Base-by-base conservation (phyloP, 2,329 filamentous ascomycete genomes). In the Hypoxylon sp. region DNA sequence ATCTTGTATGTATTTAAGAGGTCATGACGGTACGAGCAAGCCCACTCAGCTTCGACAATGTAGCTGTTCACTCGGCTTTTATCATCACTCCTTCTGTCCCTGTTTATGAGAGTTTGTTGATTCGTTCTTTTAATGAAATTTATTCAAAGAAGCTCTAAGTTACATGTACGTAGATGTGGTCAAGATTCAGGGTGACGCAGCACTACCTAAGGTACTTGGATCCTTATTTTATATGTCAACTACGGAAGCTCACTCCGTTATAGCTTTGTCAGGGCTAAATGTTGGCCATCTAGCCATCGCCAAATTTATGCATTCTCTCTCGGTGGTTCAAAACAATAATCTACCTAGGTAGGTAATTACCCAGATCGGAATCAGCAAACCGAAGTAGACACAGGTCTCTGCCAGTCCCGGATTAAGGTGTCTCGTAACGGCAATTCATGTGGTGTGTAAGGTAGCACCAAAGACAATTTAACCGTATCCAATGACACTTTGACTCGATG, bases 391-490 rank as follows among this genome's bases (percentile, higher is more conserved):
- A 9, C 13, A 42, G 31, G 17, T 26, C 47, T 11, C 26, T 13
- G 54, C 35, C 50, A 55, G 44, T 22, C 60, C 65, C 62, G 68
- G 52, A 29, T 66, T n/a, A 55, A 54, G 22, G 3, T 56, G 35
- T 57, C 59, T 60, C 17, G 37, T 31, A 63, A 61, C 51, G 68
- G 65, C 24, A 70, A 70, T 66, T 62, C 26, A 51, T 39, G 42
- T 39, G 39, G 39, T 55, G 13, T 46, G 55, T 19, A 37, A 37
- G 52, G 58, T 58, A 11, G 33, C 51, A 54, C 22, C 54, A 42
- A 60, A 22, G 29, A 2, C 50, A 63, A 63, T 70, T 70, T 70
- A 70, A 42, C 68, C 68, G 65, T 48, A 9, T 51, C 68, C 62
- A 68, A 66, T 68, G 14, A 54, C 42, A 33, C 39, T 54, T 54